Conservation (phyloP, 495 filamentous ascomycete species). For the Penicillium canescens region DNA sequence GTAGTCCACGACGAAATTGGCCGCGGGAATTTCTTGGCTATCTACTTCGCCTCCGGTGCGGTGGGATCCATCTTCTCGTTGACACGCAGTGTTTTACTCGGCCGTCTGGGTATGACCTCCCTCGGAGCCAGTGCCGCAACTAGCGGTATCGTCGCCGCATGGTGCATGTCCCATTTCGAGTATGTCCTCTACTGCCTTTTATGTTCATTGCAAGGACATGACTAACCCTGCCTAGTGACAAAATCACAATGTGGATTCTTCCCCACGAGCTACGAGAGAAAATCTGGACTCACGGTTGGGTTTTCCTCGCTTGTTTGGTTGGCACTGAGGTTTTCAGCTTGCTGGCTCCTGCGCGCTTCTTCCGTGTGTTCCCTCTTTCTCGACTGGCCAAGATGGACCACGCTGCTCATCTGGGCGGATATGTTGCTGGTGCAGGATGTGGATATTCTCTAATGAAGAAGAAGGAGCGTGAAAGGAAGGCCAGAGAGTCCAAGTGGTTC, state of each 20-base stretch:
- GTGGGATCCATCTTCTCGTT: slow-evolving; percentile 67
- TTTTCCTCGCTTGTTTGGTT: slow-evolving; percentile 38
- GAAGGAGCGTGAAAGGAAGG: slow-evolving; percentile 19
- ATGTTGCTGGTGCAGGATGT: slow-evolving; percentile 49
- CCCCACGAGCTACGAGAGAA: slow-evolving; percentile 36
- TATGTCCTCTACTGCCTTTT: slow-evolving; percentile 21
- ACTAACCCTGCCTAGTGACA: slow-evolving; percentile 31
- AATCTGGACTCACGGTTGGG: slow-evolving; percentile 36
- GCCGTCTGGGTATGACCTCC: slow-evolving; percentile 48
- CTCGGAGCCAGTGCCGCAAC: slow-evolving; percentile 78
- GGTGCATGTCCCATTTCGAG: slow-evolving; percentile 64
- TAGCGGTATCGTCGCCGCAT: slow-evolving; percentile 65
- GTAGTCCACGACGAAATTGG: slow-evolving; percentile 84
- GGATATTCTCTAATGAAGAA: slow-evolving; percentile 23
- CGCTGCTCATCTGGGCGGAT: slow-evolving; percentile 72
- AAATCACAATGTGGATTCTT: slow-evolving; percentile 44
- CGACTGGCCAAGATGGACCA: slow-evolving; percentile 56
- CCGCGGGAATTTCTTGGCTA: slow-evolving; percentile 76
- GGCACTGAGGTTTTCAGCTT: slow-evolving; percentile 39
- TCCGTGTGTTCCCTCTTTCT: slow-evolving; percentile 23
- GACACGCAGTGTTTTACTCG: slow-evolving; percentile 53
- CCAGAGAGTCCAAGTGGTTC: slow-evolving; percentile 20
- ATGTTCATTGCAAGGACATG: neutral
- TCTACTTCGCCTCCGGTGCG: slow-evolving; percentile 70
- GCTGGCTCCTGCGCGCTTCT: slow-evolving; percentile 24